A percentile compares a stretch with the other conserved stretches of the same genome.
These are phyloP conservation scores for Panaeolus cyanescens DNA, from an alignment of 768 basidiomycete species.

Conservation along the genomic window DNA sequence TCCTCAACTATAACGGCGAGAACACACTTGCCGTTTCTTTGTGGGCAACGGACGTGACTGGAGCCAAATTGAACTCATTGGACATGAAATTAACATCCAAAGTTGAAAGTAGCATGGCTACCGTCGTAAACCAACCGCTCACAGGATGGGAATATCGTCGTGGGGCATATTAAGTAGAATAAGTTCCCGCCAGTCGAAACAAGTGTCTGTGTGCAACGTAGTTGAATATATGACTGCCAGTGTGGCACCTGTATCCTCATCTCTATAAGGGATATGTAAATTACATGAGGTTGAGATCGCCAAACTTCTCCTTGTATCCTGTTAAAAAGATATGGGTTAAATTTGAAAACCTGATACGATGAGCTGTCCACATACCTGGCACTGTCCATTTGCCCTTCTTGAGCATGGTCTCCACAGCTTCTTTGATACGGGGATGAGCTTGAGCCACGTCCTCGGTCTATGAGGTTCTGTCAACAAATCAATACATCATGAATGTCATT, in stretches of 20 bases:
- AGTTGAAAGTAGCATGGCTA: constrained; percentile 36
- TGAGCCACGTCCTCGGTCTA: constrained; percentile 88
- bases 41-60: constrained; percentile 42
- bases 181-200: background rate
- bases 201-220: background rate
- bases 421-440: constrained; percentile 89
- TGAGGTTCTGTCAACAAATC: constrained; percentile 1
- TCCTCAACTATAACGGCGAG: constrained; percentile 46
- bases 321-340: constrained; percentile 7
- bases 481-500: background rate
- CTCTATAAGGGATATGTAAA: constrained; percentile 20
- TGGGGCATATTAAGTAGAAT: constrained; percentile 29
- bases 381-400: constrained; percentile 99
- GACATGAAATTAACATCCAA: constrained; percentile 37
- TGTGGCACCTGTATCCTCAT: constrained; percentile 3
- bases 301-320: constrained; percentile 97
- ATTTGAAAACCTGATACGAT: background rate
- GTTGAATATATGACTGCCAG: constrained; percentile 8
- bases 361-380: constrained; percentile 59
- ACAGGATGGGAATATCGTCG: constrained; percentile 32
- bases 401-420: constrained; percentile 93
- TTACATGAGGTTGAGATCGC: constrained; percentile 91
- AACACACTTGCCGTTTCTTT: constrained; percentile 52
- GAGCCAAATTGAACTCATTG: constrained; percentile 43
- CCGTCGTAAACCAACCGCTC: constrained; percentile 35